A percentile compares a stretch with the other conserved stretches of the same genome.
Evolutionary conservation across 2,329 filamentous ascomycete genomes (phyloP).

Genomic region (Alternaria alternata): DNA sequence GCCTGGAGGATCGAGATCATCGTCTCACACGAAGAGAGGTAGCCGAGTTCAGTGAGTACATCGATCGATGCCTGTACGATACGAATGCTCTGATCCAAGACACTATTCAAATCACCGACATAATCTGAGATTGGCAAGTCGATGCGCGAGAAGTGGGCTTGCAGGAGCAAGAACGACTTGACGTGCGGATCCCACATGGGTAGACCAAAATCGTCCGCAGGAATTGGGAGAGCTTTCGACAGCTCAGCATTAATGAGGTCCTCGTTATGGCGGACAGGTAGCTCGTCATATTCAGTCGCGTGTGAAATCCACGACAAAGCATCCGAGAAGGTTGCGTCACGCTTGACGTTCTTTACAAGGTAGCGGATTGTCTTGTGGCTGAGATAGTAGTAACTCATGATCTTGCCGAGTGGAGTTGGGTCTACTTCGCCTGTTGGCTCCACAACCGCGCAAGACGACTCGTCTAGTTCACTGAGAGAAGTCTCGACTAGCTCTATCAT

Average conservation of each 20-base stretch:
- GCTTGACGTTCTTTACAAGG: slow-evolving; percentile 78
- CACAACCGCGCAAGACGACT: slow-evolving; percentile 83
- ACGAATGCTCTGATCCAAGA: slow-evolving; percentile 95
- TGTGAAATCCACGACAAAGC: slow-evolving; percentile 91
- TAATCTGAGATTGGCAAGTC: slow-evolving; percentile 96
- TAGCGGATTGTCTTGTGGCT: slow-evolving; percentile 94
- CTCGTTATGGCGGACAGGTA: slow-evolving; percentile 97
- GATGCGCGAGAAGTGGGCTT: slow-evolving; percentile 93
- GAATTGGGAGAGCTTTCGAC: slow-evolving; percentile 79
- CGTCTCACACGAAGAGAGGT: slow-evolving; percentile 76
- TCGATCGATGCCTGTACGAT: slow-evolving; percentile 96
- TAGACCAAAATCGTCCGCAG: slow-evolving; percentile 69
- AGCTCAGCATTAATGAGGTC: slow-evolving; percentile 95
- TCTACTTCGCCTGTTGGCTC: slow-evolving; percentile 90
- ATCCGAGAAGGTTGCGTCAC: slow-evolving; percentile 78
- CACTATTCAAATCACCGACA: slow-evolving; percentile 86
- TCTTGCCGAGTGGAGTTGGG: slow-evolving; percentile 90
- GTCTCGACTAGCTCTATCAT: slow-evolving; percentile 93
- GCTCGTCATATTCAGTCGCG: slow-evolving; percentile 95
- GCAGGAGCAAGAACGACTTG: slow-evolving; percentile 91
- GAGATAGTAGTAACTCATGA: slow-evolving; percentile 98
- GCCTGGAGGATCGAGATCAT: slow-evolving; percentile 90
- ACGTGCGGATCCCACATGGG: slow-evolving; percentile 99
- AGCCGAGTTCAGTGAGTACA: slow-evolving; percentile 87
- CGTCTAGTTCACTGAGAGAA: slow-evolving; percentile 80